Base-by-base conservation (phyloP, 1,139 yeast species). In the Sugiyamaella paludigena region DNA sequence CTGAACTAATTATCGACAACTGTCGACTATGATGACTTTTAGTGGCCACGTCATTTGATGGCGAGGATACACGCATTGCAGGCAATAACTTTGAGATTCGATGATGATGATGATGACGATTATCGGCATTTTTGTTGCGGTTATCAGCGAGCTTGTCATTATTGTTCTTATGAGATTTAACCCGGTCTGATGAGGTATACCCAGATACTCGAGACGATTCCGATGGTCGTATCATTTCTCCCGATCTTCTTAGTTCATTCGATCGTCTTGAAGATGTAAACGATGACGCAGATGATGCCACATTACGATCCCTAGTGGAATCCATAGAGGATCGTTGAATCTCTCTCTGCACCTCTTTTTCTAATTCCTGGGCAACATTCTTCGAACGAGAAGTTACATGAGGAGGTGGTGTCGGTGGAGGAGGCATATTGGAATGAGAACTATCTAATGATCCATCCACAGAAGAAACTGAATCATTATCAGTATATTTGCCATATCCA, bases 401-500 rank as follows among this genome's bases (percentile, higher is more conserved):
- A 5, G 39, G 36, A 40, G 44, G 45, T 12, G 44, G 44, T 8
- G 44, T 30, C 5, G 45, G 45, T 12, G 44, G 44, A n/a, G 44
- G 37, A 12, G 45, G 45, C 45, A 41, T 41, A 8, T 5, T 19
- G 24, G 24, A 19, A 19, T 19, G 5, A 19, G 24, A n/a, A n/a
- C n/a, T n/a, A n/a, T n/a, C n/a, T n/a, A n/a, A n/a, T 11, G 43
- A 29, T 7, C 32, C 27, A 16, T 29, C 32, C 8, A 3, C 10
- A 16, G 40, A 27, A 9, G 11, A 15, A 13, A 2, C 27, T 10
- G 36, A 13, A 3, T 27, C 41, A 8, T 57, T 59, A 47, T 79
- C 85, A 0, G 89, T 83, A 61, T 76, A 84, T 58, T 79, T 78
- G 2, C 95, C 95, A 62, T 87, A 87, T 0, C 95, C 95, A 12